Evolutionary conservation across 2,329 filamentous ascomycete species (phyloP).

Genomic region (Aspergillus hiratsukae): DNA sequence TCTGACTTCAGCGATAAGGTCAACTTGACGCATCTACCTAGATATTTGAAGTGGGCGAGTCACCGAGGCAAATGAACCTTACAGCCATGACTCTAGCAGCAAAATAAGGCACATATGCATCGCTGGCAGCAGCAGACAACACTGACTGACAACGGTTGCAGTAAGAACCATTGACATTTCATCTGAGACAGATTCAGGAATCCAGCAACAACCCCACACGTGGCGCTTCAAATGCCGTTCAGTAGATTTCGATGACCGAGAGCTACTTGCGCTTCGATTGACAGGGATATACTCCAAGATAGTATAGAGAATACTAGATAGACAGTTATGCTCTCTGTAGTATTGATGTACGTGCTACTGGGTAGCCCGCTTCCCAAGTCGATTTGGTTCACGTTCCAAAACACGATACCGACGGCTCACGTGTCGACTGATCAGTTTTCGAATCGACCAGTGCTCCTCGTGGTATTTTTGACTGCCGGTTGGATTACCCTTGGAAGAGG

Average conservation of each 20-base stretch:
- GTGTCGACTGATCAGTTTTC: conserved; percentile 22
- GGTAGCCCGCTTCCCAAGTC: conserved; percentile 24
- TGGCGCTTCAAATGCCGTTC: neutral
- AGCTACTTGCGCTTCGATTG: neutral
- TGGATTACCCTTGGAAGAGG: conserved; percentile 3
- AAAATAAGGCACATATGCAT: neutral
- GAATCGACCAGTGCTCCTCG: conserved; percentile 24
- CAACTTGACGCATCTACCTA: neutral
- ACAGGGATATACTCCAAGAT: neutral
- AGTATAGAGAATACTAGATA: neutral
- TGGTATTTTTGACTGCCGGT: neutral
- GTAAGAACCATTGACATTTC: too few relatives aligned
- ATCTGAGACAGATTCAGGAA: neutral
- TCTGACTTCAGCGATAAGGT: neutral
- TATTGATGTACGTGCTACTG: conserved; percentile 1
- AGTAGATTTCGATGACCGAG: neutral
- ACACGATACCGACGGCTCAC: conserved; percentile 26
- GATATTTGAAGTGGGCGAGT: neutral
- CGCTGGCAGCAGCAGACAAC: neutral
- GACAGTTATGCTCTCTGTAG: neutral
- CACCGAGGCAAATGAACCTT: neutral
- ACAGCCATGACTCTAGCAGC: neutral
- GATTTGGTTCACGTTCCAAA: conserved; percentile 28
- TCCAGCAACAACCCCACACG: neutral
- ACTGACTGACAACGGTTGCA: neutral